Evolutionary conservation across 192 early-diverging fungal species (phyloP), one percentile per base, ranked within the genome.

Genomic region (Phlyctochytrium planicorne): DNA sequence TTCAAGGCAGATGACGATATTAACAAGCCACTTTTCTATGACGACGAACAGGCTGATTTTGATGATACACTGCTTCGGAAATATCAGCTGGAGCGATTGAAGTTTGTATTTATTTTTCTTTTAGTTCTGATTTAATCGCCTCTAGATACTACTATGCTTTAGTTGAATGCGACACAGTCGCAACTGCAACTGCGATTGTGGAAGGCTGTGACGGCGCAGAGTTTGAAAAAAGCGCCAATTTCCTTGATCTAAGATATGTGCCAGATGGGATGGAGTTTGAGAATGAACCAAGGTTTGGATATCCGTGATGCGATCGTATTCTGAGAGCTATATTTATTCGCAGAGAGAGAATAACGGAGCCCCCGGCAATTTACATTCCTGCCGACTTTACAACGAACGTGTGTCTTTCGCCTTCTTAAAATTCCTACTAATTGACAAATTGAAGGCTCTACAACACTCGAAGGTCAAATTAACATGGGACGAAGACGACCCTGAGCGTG

Each of bases 391-490:
- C 77, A 2, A 93, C 91, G 0, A 79, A 83, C 33, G 78, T 82
- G 65, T 36, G 63, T 66, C 6, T 33, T 47, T 20, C 20, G 40
- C 20, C 20, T 47, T 47, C 6, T 62, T 53, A 31, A 60, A 66
- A 57, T 10, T 20, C 20, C 55, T 57, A 47, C 40, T 47, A 47
- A 14, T 47, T n/a, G n/a, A n/a, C n/a, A n/a, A n/a, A n/a, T n/a
- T n/a, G 12, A 10, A 88, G 68, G 95, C 91, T 14, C 78, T 98
- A 55, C 91, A 94, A 75, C 93, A 95, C 76, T 93, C 94, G 1
- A 91, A 90, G 30, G 92, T 94, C n/a, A 91, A 91, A 74, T 80
- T 98, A 35, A 95, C 93, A 0, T 98, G 96, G 96, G 96, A 98
- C 60, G 85, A 90, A 24, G 97, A 98, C 52, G 94, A 95, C 69